Percentiles rank a stretch among this genome's conserved stretches.
These are phyloP conservation scores for Aspergillus conjunctus DNA, from an alignment of 495 filamentous ascomycete species.

Conservation along the genomic window DNA sequence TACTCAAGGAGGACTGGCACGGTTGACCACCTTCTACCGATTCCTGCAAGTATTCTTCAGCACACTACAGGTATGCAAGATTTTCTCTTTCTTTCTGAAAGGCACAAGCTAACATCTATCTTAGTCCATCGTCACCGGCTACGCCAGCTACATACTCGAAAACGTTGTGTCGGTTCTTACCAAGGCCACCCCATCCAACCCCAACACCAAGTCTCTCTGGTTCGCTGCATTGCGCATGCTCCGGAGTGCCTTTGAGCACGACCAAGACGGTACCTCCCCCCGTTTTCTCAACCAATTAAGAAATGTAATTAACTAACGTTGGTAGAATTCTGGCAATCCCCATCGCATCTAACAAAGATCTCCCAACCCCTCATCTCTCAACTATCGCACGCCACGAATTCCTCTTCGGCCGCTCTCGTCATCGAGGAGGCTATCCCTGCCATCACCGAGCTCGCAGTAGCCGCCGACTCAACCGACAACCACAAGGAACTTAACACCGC, in stretches of 20 bases:
- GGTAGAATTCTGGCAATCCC: slow-evolving; percentile 85
- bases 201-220: slow-evolving; percentile 61
- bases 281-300: not conserved
- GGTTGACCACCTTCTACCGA: slow-evolving; percentile 71
- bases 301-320: slow-evolving; percentile 16
- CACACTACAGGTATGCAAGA: slow-evolving; percentile 65
- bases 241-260: slow-evolving; percentile 73
- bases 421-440: slow-evolving; percentile 53
- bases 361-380: slow-evolving; percentile 68
- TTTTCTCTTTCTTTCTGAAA: not conserved
- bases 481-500: slow-evolving; percentile 80
- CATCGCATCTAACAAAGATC: slow-evolving; percentile 75
- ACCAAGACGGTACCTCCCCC: slow-evolving; percentile 60
- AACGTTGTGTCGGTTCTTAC: slow-evolving; percentile 65
- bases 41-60: slow-evolving; percentile 80
- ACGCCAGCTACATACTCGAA: slow-evolving; percentile 82
- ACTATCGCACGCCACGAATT: slow-evolving; percentile 57
- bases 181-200: slow-evolving; percentile 48
- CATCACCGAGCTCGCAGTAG: slow-evolving; percentile 75
- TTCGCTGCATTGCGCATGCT: slow-evolving; percentile 66
- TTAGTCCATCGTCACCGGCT: slow-evolving; percentile 86
- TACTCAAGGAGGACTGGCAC: slow-evolving; percentile 50
- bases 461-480: slow-evolving; percentile 79
- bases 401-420: slow-evolving; percentile 39
- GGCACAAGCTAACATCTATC: slow-evolving; percentile 17